Evolutionary conservation across 768 basidiomycete genomes (phyloP), one percentile per base, ranked within the genome.

Genomic region (Tricholomella constricta): DNA sequence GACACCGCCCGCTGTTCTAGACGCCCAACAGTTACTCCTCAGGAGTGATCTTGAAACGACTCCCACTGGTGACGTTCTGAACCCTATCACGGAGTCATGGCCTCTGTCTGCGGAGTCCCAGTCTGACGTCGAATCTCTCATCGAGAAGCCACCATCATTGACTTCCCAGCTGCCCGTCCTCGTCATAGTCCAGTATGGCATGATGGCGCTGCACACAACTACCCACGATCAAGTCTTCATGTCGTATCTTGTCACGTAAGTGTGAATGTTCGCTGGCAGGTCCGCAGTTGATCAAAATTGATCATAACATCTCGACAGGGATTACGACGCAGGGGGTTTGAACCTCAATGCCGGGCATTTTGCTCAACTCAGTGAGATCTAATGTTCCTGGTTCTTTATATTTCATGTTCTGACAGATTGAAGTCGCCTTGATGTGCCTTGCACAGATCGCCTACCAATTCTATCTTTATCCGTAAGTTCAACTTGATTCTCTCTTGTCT

Each of bases 371-470:
- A 94, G 88, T 92, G 55, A 46, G 82, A 72, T 8, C 20, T 32
- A 3, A n/a, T 12, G 23, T 45, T 36, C 36, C 10, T 56, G 23
- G n/a, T 17, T 6, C 3, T 6, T 22, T 38, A 26, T 37, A 14
- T 37, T 45, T 19, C 12, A 14, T 41, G 34, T 41, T 60, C 25
- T 57, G 19, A 38, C 49, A 36, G 51, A n/a, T 14, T 58, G 9
- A 58, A 93, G 91, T 91, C 65, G 91, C 91, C 6, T 62, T 96
- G 51, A 96, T 97, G 94, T 95, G 92, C 69, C 77, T 94, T n/a
- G 90, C 86, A 55, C 94, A 95, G 68, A 89, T 97, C 46, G 84
- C 86, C 32, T 96, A 94, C 65, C 94, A 94, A 63, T 94, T 93
- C 65, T 85, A 91, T 64, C 78, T 92, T 31, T 94, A 94, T 77